These are phyloP conservation scores for Fusarium concolor DNA, from an alignment of 2,329 filamentous ascomycete species.

Conservation along the genomic window DNA sequence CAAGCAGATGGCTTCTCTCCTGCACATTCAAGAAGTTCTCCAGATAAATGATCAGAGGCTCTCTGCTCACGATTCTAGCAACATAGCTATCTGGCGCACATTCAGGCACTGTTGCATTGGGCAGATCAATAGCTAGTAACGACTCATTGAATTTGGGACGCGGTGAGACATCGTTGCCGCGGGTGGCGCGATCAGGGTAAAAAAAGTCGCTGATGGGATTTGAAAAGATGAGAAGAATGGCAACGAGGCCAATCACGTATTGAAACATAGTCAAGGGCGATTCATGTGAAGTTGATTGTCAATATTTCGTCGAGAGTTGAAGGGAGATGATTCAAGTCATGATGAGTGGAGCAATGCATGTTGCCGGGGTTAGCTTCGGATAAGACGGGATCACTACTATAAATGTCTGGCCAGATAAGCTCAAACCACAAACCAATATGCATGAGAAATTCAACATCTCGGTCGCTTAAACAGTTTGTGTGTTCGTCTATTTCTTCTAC, in stretches of 20 bases:
- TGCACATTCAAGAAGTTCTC: slow-evolving; percentile 61
- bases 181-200: slow-evolving; percentile 41
- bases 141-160: slow-evolving; percentile 63
- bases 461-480: not conserved
- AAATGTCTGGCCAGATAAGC: not conserved
- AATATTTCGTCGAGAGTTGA: not conserved
- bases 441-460: not conserved
- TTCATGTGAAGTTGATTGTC: not conserved
- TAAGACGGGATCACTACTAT: slow-evolving; percentile 6
- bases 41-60: slow-evolving; percentile 65
- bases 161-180: slow-evolving; percentile 46
- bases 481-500: not conserved
- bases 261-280: slow-evolving; percentile 54
- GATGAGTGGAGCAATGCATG: slow-evolving; percentile 27
- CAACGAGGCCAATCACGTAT: slow-evolving; percentile 58
- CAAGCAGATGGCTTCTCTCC: slow-evolving; percentile 61
- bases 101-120: slow-evolving; percentile 50
- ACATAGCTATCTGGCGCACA: slow-evolving; percentile 58
- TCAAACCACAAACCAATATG: not conserved
- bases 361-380: slow-evolving; percentile 26
- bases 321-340: slow-evolving; percentile 5
- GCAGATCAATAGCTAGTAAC: slow-evolving; percentile 60
- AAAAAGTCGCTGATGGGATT: slow-evolving; percentile 57
- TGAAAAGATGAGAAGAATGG: slow-evolving; percentile 57
- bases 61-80: slow-evolving; percentile 61